phyloP scores from a whole-genome alignment of 768 basidiomycete genomes.

The Lyophyllum shimeji region DNA sequence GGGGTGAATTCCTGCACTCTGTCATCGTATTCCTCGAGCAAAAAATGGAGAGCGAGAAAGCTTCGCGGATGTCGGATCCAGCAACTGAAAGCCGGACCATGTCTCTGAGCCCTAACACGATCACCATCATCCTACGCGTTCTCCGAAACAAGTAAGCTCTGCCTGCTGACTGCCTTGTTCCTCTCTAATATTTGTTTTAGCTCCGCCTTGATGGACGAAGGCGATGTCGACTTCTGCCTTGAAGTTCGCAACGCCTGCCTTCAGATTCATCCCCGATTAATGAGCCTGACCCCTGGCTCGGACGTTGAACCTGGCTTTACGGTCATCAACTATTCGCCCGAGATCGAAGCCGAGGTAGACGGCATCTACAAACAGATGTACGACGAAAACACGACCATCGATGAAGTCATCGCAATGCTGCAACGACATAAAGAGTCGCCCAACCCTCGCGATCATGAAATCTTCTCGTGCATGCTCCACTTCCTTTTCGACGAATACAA shows the following conservation, averaged over 20 bases:
- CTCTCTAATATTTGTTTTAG: slow-evolving; percentile 34
- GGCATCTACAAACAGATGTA: slow-evolving; percentile 98
- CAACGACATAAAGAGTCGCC: slow-evolving; percentile 82
- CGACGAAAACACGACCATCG: slow-evolving; percentile 90
- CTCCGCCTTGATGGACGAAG: slow-evolving; percentile 69
- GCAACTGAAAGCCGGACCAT: slow-evolving; percentile 79
- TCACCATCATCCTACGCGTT: slow-evolving; percentile 89
- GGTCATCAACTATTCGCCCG: slow-evolving; percentile 83
- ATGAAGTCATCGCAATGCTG: slow-evolving; percentile 89
- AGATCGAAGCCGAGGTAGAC: slow-evolving; percentile 93
- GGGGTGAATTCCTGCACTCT: slow-evolving; percentile 82
- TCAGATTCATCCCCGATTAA: slow-evolving; percentile 93
- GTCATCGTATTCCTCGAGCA: slow-evolving; percentile 87
- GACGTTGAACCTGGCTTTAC: slow-evolving; percentile 91
- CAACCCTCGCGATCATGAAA: slow-evolving; percentile 86
- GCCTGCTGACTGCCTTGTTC: not conserved
- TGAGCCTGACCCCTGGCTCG: slow-evolving; percentile 85
- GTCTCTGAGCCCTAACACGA: slow-evolving; percentile 82
- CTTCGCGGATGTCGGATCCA: slow-evolving; percentile 72
- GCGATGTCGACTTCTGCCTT: slow-evolving; percentile 82
- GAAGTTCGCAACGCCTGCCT: slow-evolving; percentile 92
- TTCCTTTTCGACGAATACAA: slow-evolving; percentile 99
- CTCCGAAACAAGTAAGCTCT: slow-evolving; percentile 75
- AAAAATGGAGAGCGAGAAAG: slow-evolving; percentile 91
- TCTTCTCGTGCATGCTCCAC: slow-evolving; percentile 99